phyloP scores from a whole-genome alignment of 1,284 basidiomycete genomes.

The Ustilago shanxiensis region DNA sequence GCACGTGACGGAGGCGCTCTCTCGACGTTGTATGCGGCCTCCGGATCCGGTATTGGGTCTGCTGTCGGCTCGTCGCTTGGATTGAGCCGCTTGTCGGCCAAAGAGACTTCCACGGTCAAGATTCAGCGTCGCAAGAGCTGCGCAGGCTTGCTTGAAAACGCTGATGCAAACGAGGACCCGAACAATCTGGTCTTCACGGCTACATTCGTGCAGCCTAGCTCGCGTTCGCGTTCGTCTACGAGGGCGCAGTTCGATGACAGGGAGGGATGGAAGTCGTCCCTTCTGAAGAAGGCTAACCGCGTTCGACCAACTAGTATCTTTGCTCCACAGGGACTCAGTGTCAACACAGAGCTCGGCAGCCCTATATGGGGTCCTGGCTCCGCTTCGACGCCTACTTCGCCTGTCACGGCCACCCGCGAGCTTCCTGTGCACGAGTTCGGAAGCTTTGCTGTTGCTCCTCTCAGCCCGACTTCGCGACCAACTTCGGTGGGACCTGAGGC shows the following conservation, averaged over 20 bases:
- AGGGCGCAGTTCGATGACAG: slow-evolving; percentile 36
- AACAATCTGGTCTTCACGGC: slow-evolving; percentile 49
- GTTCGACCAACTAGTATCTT: slow-evolving; percentile 46
- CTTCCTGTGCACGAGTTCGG: slow-evolving; percentile 44
- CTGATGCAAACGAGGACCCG: slow-evolving; percentile 33
- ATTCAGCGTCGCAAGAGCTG: slow-evolving; percentile 56
- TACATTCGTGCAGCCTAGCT: slow-evolving; percentile 42
- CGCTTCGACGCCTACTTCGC: slow-evolving; percentile 45
- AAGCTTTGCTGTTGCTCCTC: slow-evolving; percentile 19
- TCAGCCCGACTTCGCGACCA: slow-evolving; percentile 25
- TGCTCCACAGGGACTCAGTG: slow-evolving; percentile 32
- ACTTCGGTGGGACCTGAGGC: slow-evolving; percentile 16
- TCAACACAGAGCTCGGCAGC: slow-evolving; percentile 39
- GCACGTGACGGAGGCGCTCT: slow-evolving; percentile 44
- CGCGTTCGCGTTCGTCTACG: slow-evolving; percentile 43
- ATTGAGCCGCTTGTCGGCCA: slow-evolving; percentile 46
- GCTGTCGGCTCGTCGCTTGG: slow-evolving; percentile 62
- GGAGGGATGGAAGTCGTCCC: slow-evolving; percentile 47
- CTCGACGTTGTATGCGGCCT: slow-evolving; percentile 40
- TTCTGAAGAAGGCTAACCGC: slow-evolving; percentile 46
- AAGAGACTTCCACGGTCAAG: slow-evolving; percentile 57
- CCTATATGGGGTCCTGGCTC: slow-evolving; percentile 36
- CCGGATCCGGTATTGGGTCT: slow-evolving; percentile 51
- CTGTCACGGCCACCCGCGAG: slow-evolving; percentile 21
- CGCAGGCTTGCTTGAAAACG: slow-evolving; percentile 49